Conservation (phyloP, 2,329 filamentous ascomycete genomes). For the Pseudopyricularia cyperi region DNA sequence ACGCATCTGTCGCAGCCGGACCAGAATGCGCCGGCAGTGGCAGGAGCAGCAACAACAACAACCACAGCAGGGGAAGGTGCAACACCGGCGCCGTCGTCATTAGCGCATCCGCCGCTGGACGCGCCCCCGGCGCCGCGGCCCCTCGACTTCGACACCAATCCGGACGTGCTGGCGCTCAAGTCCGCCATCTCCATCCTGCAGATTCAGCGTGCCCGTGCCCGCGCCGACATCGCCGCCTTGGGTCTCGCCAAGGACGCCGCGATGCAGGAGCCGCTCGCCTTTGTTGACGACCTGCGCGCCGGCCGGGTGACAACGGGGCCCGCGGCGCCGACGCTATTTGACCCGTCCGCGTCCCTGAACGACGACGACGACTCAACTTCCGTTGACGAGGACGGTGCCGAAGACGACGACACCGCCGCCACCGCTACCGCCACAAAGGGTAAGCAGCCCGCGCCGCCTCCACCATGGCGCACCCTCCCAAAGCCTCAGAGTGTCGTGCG, state of each 20-base stretch:
- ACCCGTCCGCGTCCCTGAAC: conserved; percentile 8
- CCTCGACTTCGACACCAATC: conserved; percentile 52
- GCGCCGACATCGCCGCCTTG: conserved; percentile 60
- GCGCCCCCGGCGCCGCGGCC: conserved; percentile 34
- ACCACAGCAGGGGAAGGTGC: no score
- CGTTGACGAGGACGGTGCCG: conserved; percentile 14
- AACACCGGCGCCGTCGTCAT: not conserved
- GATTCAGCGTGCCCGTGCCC: conserved; percentile 68
- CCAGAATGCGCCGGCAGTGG: conserved; percentile 22
- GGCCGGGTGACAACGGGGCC: conserved; percentile 39
- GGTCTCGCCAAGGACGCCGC: conserved; percentile 59
- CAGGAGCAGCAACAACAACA: no score
- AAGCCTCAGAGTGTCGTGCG: conserved; percentile 71
- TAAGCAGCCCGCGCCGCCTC: not conserved
- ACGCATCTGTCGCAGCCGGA: conserved; percentile 24
- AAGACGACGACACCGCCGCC: conserved; percentile 12
- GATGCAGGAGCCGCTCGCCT: conserved; percentile 56
- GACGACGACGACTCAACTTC: conserved; percentile 16
- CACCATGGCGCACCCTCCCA: conserved; percentile 40
- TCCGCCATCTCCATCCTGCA: conserved; percentile 79
- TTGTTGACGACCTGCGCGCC: conserved; percentile 52
- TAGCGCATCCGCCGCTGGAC: not conserved
- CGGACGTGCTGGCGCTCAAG: conserved; percentile 76
- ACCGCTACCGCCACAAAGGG: conserved; percentile 5
- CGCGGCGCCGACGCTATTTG: conserved; percentile 5